Conservation (phyloP, 495 filamentous ascomycete species). For the Trichoderma parareesei region DNA sequence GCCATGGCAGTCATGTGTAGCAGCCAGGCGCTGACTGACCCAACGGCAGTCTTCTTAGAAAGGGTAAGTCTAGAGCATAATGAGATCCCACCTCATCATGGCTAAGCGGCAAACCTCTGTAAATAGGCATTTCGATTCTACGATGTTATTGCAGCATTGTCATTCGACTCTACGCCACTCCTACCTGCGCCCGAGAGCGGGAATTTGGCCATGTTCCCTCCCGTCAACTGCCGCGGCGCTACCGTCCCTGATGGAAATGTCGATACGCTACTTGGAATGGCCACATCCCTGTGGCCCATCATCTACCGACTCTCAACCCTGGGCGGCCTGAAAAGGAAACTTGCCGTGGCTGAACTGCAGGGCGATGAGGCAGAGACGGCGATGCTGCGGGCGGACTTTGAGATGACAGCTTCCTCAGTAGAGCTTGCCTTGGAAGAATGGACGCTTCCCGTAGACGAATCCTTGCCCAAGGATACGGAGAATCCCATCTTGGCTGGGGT, state of each 20-base stretch:
- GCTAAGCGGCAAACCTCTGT: neutral
- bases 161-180: constrained; percentile 50
- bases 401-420: constrained; percentile 46
- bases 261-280: constrained; percentile 54
- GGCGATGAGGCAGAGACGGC: constrained; percentile 37
- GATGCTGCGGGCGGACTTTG: constrained; percentile 46
- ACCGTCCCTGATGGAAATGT: constrained; percentile 39
- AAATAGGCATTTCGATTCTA: constrained; percentile 54
- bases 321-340: constrained; percentile 40
- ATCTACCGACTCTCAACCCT: constrained; percentile 53
- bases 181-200: constrained; percentile 40
- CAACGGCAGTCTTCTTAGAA: constrained; percentile 49
- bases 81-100: neutral
- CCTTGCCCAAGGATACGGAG: constrained; percentile 15
- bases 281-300: constrained; percentile 54
- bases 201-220: constrained; percentile 35
- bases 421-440: constrained; percentile 48
- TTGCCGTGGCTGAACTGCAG: constrained; percentile 34
- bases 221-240: constrained; percentile 34
- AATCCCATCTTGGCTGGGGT: constrained; percentile 10
- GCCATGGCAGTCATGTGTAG: constrained; percentile 51
- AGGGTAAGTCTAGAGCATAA: constrained; percentile 32
- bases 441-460: constrained; percentile 30
- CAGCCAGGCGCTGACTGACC: constrained; percentile 35
- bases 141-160: constrained; percentile 55